A percentile compares a stretch with the other conserved stretches of the same genome.
Evolutionary conservation across 106 monocot genomes (phyloP).

Genomic region (Dendrobium catenatum): DNA sequence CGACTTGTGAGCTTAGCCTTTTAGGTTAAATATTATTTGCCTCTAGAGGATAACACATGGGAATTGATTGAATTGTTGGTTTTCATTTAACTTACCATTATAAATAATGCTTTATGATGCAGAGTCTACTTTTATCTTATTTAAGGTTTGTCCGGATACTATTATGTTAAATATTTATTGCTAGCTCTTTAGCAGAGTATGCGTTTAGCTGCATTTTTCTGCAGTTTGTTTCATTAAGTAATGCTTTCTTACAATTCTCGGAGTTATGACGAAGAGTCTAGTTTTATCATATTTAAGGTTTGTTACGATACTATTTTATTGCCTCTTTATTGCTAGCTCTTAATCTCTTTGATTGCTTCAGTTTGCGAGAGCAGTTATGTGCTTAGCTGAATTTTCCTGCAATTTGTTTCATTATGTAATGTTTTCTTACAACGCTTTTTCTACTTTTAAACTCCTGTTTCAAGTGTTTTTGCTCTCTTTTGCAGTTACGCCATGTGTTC

Average conservation of each 20-base stretch:
- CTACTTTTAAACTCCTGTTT: not conserved
- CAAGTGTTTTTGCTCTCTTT: not conserved
- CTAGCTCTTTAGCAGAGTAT: not conserved
- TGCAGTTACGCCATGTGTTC: slow-evolving; percentile 77
- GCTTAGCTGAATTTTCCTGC: not conserved
- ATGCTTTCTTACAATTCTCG: not conserved
- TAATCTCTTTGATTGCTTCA: not conserved
- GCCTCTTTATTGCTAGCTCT: not conserved
- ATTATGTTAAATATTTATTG: not conserved
- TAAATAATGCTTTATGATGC: not conserved
- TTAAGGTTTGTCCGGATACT: not conserved
- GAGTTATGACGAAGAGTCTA: not conserved
- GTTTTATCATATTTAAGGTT: not conserved
- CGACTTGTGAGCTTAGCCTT: not conserved
- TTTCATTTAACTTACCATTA: no score
- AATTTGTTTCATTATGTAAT: not conserved
- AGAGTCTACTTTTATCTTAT: not conserved
- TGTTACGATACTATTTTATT: not conserved
- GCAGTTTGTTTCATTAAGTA: not conserved
- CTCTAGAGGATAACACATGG: not conserved
- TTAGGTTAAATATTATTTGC: not conserved
- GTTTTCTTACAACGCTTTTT: not conserved
- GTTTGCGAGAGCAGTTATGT: not conserved
- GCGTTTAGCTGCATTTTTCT: not conserved
- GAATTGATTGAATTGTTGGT: not conserved